A percentile compares a stretch with the other conserved stretches of the same genome.
phyloP scores from a whole-genome alignment of 2,329 filamentous ascomycete genomes.

The Fusarium luffae region DNA sequence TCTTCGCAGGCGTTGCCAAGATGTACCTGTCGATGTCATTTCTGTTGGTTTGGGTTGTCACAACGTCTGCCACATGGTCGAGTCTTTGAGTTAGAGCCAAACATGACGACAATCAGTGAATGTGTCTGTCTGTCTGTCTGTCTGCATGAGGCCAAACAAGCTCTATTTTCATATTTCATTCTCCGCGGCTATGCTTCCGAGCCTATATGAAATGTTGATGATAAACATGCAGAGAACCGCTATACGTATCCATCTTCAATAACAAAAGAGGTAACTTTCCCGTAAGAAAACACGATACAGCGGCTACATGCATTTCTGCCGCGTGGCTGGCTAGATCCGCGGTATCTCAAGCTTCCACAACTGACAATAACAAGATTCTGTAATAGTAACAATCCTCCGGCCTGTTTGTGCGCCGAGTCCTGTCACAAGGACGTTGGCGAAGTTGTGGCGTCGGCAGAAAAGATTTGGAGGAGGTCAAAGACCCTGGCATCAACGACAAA shows the following conservation, averaged over 20 bases:
- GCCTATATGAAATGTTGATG: neutral
- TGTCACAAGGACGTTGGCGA: constrained; percentile 6
- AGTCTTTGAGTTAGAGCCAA: neutral
- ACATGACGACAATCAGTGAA: neutral
- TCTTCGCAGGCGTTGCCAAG: constrained; percentile 1
- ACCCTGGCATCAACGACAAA: neutral
- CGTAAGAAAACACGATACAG: neutral
- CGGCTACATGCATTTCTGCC: constrained; percentile 28
- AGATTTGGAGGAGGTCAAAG: neutral
- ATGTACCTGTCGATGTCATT: neutral
- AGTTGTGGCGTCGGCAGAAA: constrained; percentile 8
- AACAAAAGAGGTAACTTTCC: neutral
- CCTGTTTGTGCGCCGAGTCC: constrained; percentile 25
- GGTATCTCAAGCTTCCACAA: constrained; percentile 12
- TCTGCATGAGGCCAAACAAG: neutral
- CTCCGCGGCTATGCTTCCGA: neutral
- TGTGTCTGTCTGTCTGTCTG: neutral
- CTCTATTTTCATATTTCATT: neutral
- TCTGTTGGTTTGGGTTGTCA: neutral
- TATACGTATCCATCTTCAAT: neutral
- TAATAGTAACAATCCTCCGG: neutral
- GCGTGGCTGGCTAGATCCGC: constrained; percentile 35
- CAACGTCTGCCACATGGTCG: neutral
- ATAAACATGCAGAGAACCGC: neutral
- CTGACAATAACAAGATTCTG: neutral